phyloP scores from a whole-genome alignment of 1,284 basidiomycete genomes.

The Porphyrellus sp. region DNA sequence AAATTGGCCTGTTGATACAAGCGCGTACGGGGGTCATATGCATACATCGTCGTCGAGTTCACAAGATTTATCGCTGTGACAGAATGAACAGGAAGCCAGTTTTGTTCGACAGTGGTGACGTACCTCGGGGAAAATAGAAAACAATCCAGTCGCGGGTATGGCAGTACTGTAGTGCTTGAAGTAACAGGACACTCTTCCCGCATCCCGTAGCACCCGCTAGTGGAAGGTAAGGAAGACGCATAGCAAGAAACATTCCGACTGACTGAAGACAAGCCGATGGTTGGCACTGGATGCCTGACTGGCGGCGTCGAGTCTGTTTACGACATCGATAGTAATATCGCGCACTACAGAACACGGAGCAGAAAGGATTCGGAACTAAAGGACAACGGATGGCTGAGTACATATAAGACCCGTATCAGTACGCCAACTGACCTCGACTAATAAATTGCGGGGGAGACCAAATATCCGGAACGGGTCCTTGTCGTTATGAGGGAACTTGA shows the following conservation, averaged over 20 bases:
- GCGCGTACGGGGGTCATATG: slow-evolving; percentile 72
- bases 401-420: not conserved
- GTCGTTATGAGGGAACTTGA: slow-evolving; percentile 36
- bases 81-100: not conserved
- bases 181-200: slow-evolving; percentile 81
- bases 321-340: slow-evolving; percentile 52
- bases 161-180: slow-evolving; percentile 80
- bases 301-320: slow-evolving; percentile 51
- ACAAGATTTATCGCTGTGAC: slow-evolving; percentile 64
- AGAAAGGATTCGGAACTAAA: slow-evolving; percentile 63
- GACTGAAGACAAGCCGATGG: slow-evolving; percentile 61
- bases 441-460: slow-evolving; percentile 62
- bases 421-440: slow-evolving; percentile 56
- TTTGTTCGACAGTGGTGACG: not conserved
- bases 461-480: slow-evolving; percentile 56
- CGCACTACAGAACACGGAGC: slow-evolving; percentile 67
- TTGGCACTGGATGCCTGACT: slow-evolving; percentile 41
- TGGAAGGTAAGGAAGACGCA: slow-evolving; percentile 3
- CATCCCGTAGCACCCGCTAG: slow-evolving; percentile 75
- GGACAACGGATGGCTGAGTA: not conserved
- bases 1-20: slow-evolving; percentile 78
- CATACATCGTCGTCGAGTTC: slow-evolving; percentile 73
- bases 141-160: slow-evolving; percentile 77
- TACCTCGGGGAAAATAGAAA: slow-evolving; percentile 84
- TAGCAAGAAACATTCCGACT: slow-evolving; percentile 25